Evolutionary conservation across 768 basidiomycete species (phyloP).

Genomic region (Sutorius australiensis): DNA sequence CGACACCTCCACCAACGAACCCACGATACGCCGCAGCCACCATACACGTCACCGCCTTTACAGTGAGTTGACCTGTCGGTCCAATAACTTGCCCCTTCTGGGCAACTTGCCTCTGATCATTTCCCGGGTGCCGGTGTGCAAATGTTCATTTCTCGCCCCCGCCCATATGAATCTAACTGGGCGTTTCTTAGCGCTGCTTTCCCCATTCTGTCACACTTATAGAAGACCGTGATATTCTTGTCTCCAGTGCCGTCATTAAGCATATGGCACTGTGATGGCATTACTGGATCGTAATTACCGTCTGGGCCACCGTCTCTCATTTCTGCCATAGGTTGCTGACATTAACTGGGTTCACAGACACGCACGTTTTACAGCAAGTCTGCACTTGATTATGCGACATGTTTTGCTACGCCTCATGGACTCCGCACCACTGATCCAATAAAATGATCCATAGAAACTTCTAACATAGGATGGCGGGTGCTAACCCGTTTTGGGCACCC

Average conservation of each 20-base stretch:
- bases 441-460: background rate
- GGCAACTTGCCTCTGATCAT: background rate
- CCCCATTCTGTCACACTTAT: background rate
- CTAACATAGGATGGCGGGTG: slow-evolving; percentile 7
- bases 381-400: background rate
- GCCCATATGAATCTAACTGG: background rate
- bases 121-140: background rate
- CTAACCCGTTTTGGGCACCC: slow-evolving; percentile 1
- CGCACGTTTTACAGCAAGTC: slow-evolving; percentile 22
- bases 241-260: background rate
- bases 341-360: background rate
- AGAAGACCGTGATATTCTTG: background rate
- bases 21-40: background rate
- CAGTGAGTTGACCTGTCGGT: background rate
- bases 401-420: slow-evolving; percentile 2
- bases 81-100: background rate
- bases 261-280: background rate
- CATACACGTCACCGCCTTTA: background rate
- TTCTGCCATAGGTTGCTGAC: background rate
- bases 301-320: background rate
- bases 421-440: background rate
- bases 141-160: background rate
- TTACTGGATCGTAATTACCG: background rate
- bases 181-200: background rate
- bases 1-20: background rate